Conservation (phyloP, 331 rosid species). For the Quercus phellos region DNA sequence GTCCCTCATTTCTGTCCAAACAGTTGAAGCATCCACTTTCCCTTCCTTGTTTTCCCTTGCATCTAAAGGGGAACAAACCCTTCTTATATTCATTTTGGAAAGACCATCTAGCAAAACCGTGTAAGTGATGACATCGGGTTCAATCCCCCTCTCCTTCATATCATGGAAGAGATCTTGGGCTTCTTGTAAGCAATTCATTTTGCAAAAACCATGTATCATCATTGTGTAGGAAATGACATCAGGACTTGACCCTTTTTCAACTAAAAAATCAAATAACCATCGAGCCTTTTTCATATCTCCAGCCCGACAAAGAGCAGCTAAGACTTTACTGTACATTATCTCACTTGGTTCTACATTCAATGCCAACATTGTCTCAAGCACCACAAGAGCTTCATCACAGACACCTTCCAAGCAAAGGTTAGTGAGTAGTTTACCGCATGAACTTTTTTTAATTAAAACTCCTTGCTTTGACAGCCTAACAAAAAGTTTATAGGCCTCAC, state of each 20-base stretch:
- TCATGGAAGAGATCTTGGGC: slow-evolving; percentile 59
- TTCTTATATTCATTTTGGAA: too few relatives aligned
- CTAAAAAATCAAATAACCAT: slow-evolving; percentile 36
- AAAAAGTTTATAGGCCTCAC: slow-evolving; percentile 46
- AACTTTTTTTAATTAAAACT: slow-evolving; percentile 24
- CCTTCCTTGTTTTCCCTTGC: slow-evolving; percentile 7
- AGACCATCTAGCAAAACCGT: slow-evolving; percentile 48
- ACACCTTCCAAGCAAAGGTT: slow-evolving; percentile 48
- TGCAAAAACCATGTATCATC: slow-evolving; percentile 68
- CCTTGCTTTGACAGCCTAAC: slow-evolving; percentile 43
- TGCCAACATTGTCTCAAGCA: slow-evolving; percentile 41
- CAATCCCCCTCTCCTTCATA: slow-evolving; percentile 56
- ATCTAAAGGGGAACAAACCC: background rate
- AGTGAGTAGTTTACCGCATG: slow-evolving; percentile 42
- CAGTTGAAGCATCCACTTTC: slow-evolving; percentile 23
- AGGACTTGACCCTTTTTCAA: slow-evolving; percentile 42
- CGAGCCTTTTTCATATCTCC: slow-evolving; percentile 49
- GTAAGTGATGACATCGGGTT: slow-evolving; percentile 61
- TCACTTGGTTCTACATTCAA: slow-evolving; percentile 44
- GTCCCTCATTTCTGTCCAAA: slow-evolving; percentile 56
- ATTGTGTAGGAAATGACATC: slow-evolving; percentile 61
- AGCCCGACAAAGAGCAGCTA: slow-evolving; percentile 51
- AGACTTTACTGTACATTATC: slow-evolving; percentile 44
- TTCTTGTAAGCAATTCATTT: slow-evolving; percentile 41
- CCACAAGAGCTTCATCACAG: slow-evolving; percentile 26